Conservation (phyloP, 2,329 filamentous ascomycete genomes). For the Sarocladiaceae sp. region DNA sequence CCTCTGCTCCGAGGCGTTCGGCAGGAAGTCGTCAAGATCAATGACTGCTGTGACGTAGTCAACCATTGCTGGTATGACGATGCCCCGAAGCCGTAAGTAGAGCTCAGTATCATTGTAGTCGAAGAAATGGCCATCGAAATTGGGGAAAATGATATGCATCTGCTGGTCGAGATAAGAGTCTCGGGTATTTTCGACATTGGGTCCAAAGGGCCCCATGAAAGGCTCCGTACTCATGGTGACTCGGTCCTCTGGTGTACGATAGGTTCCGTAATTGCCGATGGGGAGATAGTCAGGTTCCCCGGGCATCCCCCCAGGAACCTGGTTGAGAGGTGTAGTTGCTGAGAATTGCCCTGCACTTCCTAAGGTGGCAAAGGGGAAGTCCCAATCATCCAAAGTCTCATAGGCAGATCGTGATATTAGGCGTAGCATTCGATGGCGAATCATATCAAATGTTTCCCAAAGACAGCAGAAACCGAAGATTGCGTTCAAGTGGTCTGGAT, state of each 20-base stretch:
- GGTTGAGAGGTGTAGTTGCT: conserved; percentile 5
- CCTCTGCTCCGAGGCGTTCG: background rate
- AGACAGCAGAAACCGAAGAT: conserved; percentile 66
- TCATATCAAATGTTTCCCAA: conserved; percentile 46
- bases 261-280: conserved; percentile 31
- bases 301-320: conserved; percentile 8
- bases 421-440: conserved; percentile 33
- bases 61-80: conserved; percentile 53
- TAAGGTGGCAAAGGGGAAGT: conserved; percentile 56
- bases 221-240: background rate
- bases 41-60: conserved; percentile 57
- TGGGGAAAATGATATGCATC: conserved; percentile 49
- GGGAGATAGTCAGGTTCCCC: conserved; percentile 5
- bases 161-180: conserved; percentile 38
- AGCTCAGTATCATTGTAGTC: conserved; percentile 71
- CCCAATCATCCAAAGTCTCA: conserved; percentile 50
- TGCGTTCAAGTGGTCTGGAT: conserved; percentile 41
- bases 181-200: conserved; percentile 29
- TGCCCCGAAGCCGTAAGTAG: conserved; percentile 59
- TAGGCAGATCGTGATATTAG: conserved; percentile 25
- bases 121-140: conserved; percentile 69
- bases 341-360: conserved; percentile 63
- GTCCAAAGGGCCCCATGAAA: conserved; percentile 43
- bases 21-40: conserved; percentile 33
- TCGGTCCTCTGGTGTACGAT: background rate